A percentile compares a stretch with the other conserved stretches of the same genome.
These are phyloP conservation scores for Coleophoma eucalyptorum DNA, from an alignment of 2,329 filamentous ascomycete species.

Conservation along the genomic window DNA sequence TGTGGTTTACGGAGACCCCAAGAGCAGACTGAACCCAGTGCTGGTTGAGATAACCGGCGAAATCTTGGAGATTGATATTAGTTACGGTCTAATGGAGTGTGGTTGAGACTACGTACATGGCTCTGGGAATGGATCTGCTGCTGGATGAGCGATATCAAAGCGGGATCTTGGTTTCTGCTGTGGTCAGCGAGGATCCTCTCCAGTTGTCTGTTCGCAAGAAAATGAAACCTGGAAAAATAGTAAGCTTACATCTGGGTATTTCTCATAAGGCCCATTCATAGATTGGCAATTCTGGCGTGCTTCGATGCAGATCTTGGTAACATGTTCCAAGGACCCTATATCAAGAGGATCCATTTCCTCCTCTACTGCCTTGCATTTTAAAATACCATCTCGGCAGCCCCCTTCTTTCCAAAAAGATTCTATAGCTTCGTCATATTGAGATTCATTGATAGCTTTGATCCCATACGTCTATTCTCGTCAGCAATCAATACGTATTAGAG, in stretches of 20 bases:
- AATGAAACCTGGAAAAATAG: too few species aligned
- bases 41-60: conserved; percentile 11
- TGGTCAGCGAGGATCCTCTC: too few species aligned
- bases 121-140: conserved; percentile 6
- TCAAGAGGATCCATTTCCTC: conserved; percentile 42
- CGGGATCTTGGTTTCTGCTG: neutral
- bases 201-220: too few species aligned
- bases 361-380: conserved; percentile 42
- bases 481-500: neutral
- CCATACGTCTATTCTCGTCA: conserved; percentile 39
- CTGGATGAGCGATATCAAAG: conserved; percentile 20
- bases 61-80: neutral
- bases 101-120: neutral
- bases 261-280: neutral
- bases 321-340: neutral
- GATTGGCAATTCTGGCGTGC: neutral
- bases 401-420: conserved; percentile 37
- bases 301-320: neutral
- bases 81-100: neutral
- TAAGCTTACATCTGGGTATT: neutral
- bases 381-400: conserved; percentile 47
- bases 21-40: conserved; percentile 47
- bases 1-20: conserved; percentile 57
- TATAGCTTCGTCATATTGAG: conserved; percentile 33
- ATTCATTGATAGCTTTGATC: conserved; percentile 43